Conservation (phyloP, 306 rosid species). For the Mimosa bimucronata region DNA sequence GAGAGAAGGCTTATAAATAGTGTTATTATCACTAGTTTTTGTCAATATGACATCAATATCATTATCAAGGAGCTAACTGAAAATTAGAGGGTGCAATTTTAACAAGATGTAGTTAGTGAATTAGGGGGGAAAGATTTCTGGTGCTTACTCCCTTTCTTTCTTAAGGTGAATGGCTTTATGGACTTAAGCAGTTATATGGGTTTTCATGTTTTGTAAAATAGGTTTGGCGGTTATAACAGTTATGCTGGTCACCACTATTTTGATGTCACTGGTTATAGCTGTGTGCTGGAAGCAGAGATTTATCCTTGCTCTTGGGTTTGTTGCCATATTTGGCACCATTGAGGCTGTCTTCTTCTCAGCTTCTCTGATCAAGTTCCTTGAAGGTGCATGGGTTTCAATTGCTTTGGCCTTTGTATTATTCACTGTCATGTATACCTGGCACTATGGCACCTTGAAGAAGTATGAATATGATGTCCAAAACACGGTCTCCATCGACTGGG, state of each 20-base stretch:
- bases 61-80: slow-evolving; percentile 7
- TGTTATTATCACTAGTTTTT: not conserved
- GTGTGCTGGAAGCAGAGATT: slow-evolving; percentile 82
- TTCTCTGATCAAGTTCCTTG: slow-evolving; percentile 76
- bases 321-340: slow-evolving; percentile 69
- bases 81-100: not conserved
- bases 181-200: not conserved
- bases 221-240: slow-evolving; percentile 97
- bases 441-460: slow-evolving; percentile 79
- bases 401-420: slow-evolving; percentile 61
- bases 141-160: no score
- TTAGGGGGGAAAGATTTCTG: not conserved
- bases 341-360: slow-evolving; percentile 97
- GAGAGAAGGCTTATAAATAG: not conserved
- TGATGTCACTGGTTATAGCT: slow-evolving; percentile 91
- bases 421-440: slow-evolving; percentile 78
- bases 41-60: not conserved
- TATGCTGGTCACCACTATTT: slow-evolving; percentile 95
- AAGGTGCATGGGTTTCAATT: slow-evolving; percentile 96
- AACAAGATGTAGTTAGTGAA: slow-evolving; percentile 5
- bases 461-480: slow-evolving; percentile 87
- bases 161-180: slow-evolving; percentile 3
- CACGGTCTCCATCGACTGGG: slow-evolving; percentile 90
- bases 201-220: slow-evolving; percentile 41
- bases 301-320: slow-evolving; percentile 66